These are phyloP conservation scores for Tuber umbilicatum DNA, from an alignment of 495 filamentous ascomycete genomes.

Conservation along the genomic window DNA sequence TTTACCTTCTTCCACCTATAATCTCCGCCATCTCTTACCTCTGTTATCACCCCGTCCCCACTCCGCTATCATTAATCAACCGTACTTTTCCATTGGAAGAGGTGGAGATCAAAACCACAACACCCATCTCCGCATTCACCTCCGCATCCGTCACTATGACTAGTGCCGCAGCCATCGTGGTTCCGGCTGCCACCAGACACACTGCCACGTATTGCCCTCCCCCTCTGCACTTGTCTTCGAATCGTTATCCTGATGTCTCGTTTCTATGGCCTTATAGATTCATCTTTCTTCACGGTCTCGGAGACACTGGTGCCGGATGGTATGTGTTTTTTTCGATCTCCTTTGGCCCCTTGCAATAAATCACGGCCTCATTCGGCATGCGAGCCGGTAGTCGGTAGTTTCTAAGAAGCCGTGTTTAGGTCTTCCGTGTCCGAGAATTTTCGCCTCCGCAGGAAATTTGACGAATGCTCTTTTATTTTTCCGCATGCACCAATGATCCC, in stretches of 20 bases:
- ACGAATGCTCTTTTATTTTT: slow-evolving; percentile 86
- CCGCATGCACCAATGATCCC: slow-evolving; percentile 88
- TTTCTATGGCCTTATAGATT: slow-evolving; percentile 46
- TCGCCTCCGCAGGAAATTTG: slow-evolving; percentile 72
- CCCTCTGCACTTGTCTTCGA: not conserved
- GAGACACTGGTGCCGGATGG: slow-evolving; percentile 75
- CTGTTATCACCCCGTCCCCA: not conserved
- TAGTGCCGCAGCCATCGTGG: slow-evolving; percentile 56
- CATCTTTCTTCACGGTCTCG: slow-evolving; percentile 87
- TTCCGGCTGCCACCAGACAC: slow-evolving; percentile 82
- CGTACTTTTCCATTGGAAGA: not conserved
- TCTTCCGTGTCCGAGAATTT: slow-evolving; percentile 78
- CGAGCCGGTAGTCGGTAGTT: slow-evolving; percentile 2
- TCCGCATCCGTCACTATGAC: slow-evolving; percentile 28
- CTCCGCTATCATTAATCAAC: not conserved
- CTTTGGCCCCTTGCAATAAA: not conserved
- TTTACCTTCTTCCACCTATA: not conserved
- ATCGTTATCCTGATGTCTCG: slow-evolving; percentile 14
- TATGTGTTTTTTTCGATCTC: slow-evolving; percentile 39
- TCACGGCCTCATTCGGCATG: not conserved
- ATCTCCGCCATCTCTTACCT: not conserved
- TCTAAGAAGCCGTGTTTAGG: slow-evolving; percentile 45
- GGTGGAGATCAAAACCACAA: not conserved
- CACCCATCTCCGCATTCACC: slow-evolving; percentile 4
- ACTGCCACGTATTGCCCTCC: slow-evolving; percentile 59